Evolutionary conservation across 2,329 filamentous ascomycete species (phyloP).

Genomic region (Aspergillus piperis): DNA sequence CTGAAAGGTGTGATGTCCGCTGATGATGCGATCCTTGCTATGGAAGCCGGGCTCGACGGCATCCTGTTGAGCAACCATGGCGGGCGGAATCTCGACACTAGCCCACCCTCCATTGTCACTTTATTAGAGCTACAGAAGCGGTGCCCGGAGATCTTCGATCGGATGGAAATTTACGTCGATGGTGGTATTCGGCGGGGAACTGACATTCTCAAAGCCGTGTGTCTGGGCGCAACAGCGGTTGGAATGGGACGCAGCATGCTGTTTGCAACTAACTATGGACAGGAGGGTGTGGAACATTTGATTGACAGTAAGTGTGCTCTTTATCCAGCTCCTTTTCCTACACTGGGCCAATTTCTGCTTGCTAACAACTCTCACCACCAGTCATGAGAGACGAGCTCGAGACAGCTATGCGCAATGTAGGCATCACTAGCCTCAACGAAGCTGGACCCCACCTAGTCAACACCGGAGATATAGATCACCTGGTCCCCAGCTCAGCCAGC

Average conservation of each 20-base stretch:
- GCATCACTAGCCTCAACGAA: conserved; percentile 49
- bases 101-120: conserved; percentile 52
- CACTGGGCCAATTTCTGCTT: background rate
- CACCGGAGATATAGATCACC: conserved; percentile 54
- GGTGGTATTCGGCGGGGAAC: conserved; percentile 57
- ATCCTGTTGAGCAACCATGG: conserved; percentile 62
- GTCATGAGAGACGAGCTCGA: conserved; percentile 52
- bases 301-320: conserved; percentile 54
- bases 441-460: conserved; percentile 48
- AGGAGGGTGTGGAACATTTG: conserved; percentile 57
- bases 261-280: conserved; percentile 56
- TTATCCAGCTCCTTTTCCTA: background rate
- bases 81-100: conserved; percentile 57
- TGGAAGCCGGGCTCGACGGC: conserved; percentile 54
- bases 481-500: conserved; percentile 44
- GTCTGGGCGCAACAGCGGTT: conserved; percentile 57
- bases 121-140: conserved; percentile 55
- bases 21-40: conserved; percentile 56
- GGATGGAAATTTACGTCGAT: conserved; percentile 56
- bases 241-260: conserved; percentile 56
- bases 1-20: conserved; percentile 60
- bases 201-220: conserved; percentile 57
- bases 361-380: conserved; percentile 17
- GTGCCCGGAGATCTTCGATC: conserved; percentile 53
- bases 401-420: conserved; percentile 52